Evolutionary conservation across 768 basidiomycete genomes (phyloP), one percentile per base, ranked within the genome.

Genomic region (Boletus subparvulus): DNA sequence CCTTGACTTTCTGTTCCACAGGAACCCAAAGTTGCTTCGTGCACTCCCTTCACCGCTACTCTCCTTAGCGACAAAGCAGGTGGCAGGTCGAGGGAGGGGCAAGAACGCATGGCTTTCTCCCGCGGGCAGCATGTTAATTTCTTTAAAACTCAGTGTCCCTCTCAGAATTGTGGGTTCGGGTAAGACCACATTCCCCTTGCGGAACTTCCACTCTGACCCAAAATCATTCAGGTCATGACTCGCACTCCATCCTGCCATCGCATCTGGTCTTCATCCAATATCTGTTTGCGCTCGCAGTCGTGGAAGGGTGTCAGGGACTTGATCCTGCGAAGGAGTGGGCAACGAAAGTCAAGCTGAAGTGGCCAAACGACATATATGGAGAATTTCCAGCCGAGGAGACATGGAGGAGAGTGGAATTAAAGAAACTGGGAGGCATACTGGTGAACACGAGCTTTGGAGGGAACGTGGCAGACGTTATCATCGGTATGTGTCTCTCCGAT

Each of bases 291-390:
- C 76, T 98, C 40, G 94, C 94, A 2, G 87, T 98, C n/a, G 84
- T 87, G 17, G 88, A 94, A 62, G 94, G 89, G 1, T 92, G 91
- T 61, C 80, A 85, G 3, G 74, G 75, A 2, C 74, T 64, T 11
- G 78, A 86, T n/a, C 76, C 87, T 0, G 83, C 54, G 44, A 24
- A 69, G 54, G 24, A 17, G 35, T 77, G 74, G 49, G 86, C 83
- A 13, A 73, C 83, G 3, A 77, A 77, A 14, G 82, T 97, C 12
- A 79, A 86, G 40, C 75, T 98, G 26, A 98, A 98, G 71, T 98
- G 97, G 97, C 97, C 96, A 19, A 98, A 98, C 65, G 97, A 98
- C 64, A 76, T 99, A 5, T 98, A 98, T 65, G 89, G 86, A 2
- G 78, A 85, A 40, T 76, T 79, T 40, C 83, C 76, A 35, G 74